These are phyloP conservation scores for Ceratocystis huliohia DNA, from an alignment of 2,329 filamentous ascomycete genomes.

Conservation along the genomic window DNA sequence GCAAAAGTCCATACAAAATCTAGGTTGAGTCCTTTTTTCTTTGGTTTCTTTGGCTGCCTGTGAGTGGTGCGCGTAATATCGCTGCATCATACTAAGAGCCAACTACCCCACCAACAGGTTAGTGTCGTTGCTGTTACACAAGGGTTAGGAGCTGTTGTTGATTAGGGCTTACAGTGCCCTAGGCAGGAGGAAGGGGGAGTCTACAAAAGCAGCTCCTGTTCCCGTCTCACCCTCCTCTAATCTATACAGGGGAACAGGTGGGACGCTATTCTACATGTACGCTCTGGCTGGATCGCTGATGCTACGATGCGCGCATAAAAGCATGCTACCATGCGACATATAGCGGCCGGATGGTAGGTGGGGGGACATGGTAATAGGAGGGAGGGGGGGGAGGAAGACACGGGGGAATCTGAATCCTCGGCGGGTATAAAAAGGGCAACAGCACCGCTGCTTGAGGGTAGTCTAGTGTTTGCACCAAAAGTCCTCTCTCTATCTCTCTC, in stretches of 20 bases:
- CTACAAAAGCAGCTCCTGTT: too few species aligned
- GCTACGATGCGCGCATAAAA: constrained; percentile 5
- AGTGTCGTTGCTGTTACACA: neutral
- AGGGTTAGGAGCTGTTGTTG: neutral
- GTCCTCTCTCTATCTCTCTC: neutral
- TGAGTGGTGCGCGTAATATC: constrained; percentile 7
- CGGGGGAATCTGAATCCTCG: too few species aligned
- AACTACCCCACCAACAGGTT: neutral
- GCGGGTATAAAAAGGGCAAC: neutral
- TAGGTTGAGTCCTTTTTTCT: neutral
- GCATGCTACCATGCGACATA: constrained; percentile 8
- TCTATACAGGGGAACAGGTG: neutral
- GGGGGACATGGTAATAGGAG: neutral
- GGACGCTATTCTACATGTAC: neutral
- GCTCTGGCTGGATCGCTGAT: neutral
- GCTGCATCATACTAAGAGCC: neutral
- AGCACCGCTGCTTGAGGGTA: too few species aligned
- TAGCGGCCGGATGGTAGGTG: neutral
- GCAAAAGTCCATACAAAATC: too few species aligned
- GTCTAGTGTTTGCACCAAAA: neutral
- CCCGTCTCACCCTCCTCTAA: too few species aligned
- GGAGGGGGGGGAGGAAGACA: neutral
- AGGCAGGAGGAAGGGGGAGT: too few species aligned
- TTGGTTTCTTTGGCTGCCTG: neutral
- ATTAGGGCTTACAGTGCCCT: too few species aligned